A percentile compares a stretch with the other conserved stretches of the same genome.
Evolutionary conservation across 345 rosid species (phyloP).

Genomic region (Geranium rotundifolium): DNA sequence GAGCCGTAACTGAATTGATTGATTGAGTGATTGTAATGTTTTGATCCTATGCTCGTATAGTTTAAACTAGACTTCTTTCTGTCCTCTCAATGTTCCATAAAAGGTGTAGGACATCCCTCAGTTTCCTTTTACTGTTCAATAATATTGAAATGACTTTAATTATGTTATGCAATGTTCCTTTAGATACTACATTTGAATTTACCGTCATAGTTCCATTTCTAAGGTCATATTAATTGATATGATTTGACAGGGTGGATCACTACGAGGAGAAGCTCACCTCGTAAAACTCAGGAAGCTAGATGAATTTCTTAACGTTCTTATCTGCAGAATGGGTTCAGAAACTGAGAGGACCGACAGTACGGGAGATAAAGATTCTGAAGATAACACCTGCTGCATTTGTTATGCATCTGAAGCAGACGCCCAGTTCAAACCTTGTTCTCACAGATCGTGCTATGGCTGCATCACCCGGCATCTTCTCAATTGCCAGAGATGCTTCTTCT

Average conservation of each 20-base stretch:
- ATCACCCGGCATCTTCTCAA: constrained; percentile 89
- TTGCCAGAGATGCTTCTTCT: constrained; percentile 87
- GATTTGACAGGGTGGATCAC: constrained; percentile 48
- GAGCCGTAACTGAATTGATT: too few relatives aligned
- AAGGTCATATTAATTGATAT: neutral
- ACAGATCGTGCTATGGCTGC: constrained; percentile 83
- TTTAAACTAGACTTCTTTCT: too few relatives aligned
- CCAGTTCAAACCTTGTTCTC: constrained; percentile 66
- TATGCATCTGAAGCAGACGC: constrained; percentile 56
- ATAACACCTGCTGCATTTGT: constrained; percentile 77
- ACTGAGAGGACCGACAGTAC: constrained; percentile 14
- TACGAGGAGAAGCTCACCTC: constrained; percentile 39
- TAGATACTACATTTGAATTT: neutral
- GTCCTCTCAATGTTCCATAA: too few relatives aligned
- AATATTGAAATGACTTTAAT: too few relatives aligned
- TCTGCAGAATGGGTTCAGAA: constrained; percentile 34
- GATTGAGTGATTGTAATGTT: too few relatives aligned
- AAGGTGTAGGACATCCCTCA: too few relatives aligned
- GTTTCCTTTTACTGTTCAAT: too few relatives aligned
- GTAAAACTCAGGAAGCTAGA: constrained; percentile 51
- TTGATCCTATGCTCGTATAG: too few relatives aligned
- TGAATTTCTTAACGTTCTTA: constrained; percentile 48
- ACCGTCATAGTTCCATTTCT: neutral
- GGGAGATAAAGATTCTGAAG: constrained; percentile 39
- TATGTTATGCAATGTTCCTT: too few relatives aligned